A percentile compares a stretch with the other conserved stretches of the same genome.
These are phyloP conservation scores for Kwoniella sp. DNA, from an alignment of 768 basidiomycete species.

Conservation along the genomic window DNA sequence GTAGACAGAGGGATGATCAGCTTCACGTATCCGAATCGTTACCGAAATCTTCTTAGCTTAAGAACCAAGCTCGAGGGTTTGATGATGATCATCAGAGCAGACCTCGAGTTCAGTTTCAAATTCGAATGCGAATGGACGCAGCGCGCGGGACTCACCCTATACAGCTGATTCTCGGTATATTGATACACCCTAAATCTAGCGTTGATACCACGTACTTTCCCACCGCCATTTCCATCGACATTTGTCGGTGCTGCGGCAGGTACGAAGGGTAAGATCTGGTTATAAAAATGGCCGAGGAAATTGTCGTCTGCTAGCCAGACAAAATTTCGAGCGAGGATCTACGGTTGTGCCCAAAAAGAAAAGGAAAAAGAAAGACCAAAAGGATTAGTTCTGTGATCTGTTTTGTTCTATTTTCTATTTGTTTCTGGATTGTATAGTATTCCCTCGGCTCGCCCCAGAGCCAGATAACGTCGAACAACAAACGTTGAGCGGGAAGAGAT, in stretches of 20 bases:
- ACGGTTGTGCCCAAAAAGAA: neutral
- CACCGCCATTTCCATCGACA: constrained; percentile 48
- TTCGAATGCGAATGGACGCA: too few species aligned
- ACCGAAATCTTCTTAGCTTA: too few species aligned
- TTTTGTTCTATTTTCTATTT: too few species aligned
- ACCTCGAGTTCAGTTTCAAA: too few species aligned
- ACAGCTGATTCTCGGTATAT: constrained; percentile 61
- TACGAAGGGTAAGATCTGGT: constrained; percentile 58
- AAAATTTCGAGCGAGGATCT: constrained; percentile 60
- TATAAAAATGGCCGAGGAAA: constrained; percentile 59
- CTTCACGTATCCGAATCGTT: constrained; percentile 11
- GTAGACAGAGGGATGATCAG: neutral
- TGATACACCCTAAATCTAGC: constrained; percentile 62
- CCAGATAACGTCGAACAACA: neutral
- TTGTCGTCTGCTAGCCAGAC: constrained; percentile 62
- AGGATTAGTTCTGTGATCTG: neutral
- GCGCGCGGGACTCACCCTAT: constrained; percentile 58
- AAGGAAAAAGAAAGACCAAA: neutral
- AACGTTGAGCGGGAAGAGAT: too few species aligned
- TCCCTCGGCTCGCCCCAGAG: neutral
- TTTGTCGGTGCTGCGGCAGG: constrained; percentile 56
- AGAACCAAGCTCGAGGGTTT: too few species aligned
- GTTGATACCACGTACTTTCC: constrained; percentile 61
- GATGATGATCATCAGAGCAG: too few species aligned
- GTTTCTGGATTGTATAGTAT: too few species aligned